Conservation (phyloP, 2,329 filamentous ascomycete species). For the Penicillium occitanis region DNA sequence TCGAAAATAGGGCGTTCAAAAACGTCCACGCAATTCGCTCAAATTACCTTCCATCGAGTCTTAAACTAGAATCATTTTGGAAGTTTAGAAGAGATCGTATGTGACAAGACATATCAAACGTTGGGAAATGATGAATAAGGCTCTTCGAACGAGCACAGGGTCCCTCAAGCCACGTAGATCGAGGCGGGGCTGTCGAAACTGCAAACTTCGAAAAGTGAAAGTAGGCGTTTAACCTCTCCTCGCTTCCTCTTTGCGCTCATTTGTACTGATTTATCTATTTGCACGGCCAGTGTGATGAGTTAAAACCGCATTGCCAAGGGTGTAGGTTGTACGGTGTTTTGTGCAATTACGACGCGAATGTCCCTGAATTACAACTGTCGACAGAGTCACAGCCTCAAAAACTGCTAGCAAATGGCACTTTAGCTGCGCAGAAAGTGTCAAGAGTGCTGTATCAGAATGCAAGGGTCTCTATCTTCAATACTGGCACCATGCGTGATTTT, state of each 20-base stretch:
- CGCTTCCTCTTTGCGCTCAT: background rate
- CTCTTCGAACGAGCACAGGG: background rate
- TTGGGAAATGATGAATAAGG: background rate
- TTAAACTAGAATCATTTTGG: background rate
- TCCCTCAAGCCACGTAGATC: slow-evolving; percentile 36
- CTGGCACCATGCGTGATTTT: background rate
- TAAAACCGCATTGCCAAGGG: slow-evolving; percentile 45
- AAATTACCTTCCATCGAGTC: background rate
- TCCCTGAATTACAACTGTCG: slow-evolving; percentile 40
- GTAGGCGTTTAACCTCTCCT: slow-evolving; percentile 29
- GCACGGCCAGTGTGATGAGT: slow-evolving; percentile 49
- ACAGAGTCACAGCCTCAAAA: background rate
- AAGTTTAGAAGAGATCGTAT: background rate
- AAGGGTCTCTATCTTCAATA: background rate
- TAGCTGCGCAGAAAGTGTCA: background rate
- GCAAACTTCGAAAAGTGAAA: slow-evolving; percentile 54
- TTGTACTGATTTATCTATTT: background rate
- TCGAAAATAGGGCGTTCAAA: background rate
- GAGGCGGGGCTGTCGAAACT: slow-evolving; percentile 52
- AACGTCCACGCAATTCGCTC: background rate
- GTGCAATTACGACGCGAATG: slow-evolving; percentile 45
- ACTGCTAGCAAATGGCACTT: background rate
- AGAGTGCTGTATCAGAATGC: background rate
- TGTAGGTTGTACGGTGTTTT: slow-evolving; percentile 48
- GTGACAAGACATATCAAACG: background rate